phyloP scores from a whole-genome alignment of 495 filamentous ascomycete genomes.

The Tuber melanosporum region DNA sequence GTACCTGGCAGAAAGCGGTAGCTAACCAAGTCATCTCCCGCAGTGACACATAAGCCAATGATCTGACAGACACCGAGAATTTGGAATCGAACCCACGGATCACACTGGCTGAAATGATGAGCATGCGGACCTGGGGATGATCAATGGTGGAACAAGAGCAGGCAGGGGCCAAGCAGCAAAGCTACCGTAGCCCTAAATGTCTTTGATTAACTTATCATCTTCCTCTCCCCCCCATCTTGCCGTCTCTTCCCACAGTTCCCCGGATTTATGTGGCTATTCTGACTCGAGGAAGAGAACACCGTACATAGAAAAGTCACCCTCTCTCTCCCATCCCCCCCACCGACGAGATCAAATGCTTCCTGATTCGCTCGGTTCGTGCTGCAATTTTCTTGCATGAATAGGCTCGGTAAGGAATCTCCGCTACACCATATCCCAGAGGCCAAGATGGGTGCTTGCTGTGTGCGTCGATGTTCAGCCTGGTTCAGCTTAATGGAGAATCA shows the following conservation, averaged over 20 bases:
- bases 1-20: conserved; percentile 1
- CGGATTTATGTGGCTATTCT: not conserved
- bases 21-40: not conserved
- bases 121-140: not conserved
- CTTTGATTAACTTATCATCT: not conserved
- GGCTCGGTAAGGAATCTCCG: not conserved
- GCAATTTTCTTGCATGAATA: conserved; percentile 21
- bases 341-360: not conserved
- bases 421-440: not conserved
- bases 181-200: not conserved
- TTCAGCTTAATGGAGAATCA: conserved; percentile 16
- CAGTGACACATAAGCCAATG: not conserved
- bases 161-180: not conserved
- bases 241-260: not conserved
- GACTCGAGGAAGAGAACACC: not conserved
- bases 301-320: not conserved
- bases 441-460: not conserved
- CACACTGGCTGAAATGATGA: not conserved
- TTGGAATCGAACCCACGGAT: not conserved
- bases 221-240: not conserved
- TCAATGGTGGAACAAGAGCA: not conserved
- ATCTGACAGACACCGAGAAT: conserved; percentile 6
- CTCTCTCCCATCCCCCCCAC: not conserved
- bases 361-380: conserved; percentile 23
- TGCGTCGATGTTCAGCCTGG: conserved; percentile 25